Base-by-base conservation (phyloP, 1,284 basidiomycete genomes). In the Meripilus lineatus region DNA sequence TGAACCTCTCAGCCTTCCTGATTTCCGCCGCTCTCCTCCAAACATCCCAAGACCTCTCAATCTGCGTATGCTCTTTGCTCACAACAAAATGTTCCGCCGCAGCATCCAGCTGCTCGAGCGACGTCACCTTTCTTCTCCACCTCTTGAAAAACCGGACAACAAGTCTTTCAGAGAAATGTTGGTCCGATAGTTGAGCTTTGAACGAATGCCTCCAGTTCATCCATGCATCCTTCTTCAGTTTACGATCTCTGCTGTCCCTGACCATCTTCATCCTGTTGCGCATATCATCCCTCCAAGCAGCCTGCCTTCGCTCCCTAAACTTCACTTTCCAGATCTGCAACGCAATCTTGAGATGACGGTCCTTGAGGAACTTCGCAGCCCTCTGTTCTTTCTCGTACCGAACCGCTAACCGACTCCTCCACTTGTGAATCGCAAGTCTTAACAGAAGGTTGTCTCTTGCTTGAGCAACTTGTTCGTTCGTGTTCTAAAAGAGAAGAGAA, bases 251-350 rank as follows among this genome's bases (percentile, higher is more conserved):
- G 45, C 65, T 76, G 42, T 75, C 72, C 39, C 75, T 77, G 32
- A 83, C 63, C 15, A 61, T 58, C 53, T 78, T 81, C 78, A 86
- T 82, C 49, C 74, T 80, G 39, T 64, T 54, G 18, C 85, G 79
- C 81, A 87, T 84, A 32, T 75, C 75, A 25, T 73, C 64, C 21
- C 82, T 71, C 83, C 84, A 84, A 39, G 70, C 64, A 4, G 65
- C 50, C 50, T 80, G 78, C 48, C 70, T 67, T 53, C 68, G 76
- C 52, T 74, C 68, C 48, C 70, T 74, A 1, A 75, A 54, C 49
- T 65, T 75, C 22, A 52, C 49, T 46, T 68, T 71, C 84, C 84
- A 87, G 3, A 61, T 42, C 3, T 54, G 47, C 37, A 84, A 53
- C 8, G 64, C 62, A 8, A 53, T 52, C 42, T 64, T 72, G 35